Evolutionary conservation across 2,329 filamentous ascomycete genomes (phyloP).

Genomic region (Phialophora macrospora): DNA sequence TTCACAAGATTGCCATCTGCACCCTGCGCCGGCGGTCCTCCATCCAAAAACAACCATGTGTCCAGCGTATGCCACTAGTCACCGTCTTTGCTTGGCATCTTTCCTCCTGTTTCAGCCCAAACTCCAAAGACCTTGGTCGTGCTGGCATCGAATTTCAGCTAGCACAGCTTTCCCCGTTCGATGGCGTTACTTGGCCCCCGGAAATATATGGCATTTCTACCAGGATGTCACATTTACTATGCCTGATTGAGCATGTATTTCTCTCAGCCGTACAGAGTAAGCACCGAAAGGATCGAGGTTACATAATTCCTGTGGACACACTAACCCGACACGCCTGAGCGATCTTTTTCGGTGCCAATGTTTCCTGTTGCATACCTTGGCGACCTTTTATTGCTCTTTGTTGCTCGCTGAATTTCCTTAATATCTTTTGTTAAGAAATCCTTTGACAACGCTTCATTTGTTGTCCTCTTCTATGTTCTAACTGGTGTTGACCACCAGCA

Average conservation of each 20-base stretch:
- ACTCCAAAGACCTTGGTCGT: constrained; percentile 7
- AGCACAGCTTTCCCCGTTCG: neutral
- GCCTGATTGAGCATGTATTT: constrained; percentile 5
- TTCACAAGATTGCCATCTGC: constrained; percentile 3
- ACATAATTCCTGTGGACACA: neutral
- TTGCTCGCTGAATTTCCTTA: neutral
- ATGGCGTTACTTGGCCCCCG: constrained; percentile 15
- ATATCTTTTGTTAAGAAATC: neutral
- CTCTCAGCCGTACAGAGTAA: constrained; percentile 15
- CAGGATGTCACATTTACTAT: constrained; percentile 7
- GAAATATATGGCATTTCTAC: neutral
- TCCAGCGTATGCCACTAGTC: neutral
- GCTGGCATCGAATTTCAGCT: constrained; percentile 1
- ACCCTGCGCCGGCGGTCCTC: neutral
- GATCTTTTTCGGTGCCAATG: neutral
- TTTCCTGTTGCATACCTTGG: neutral
- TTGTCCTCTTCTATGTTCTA: constrained; percentile 2
- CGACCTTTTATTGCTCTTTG: constrained; percentile 5
- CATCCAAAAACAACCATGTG: neutral
- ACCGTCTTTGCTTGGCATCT: too few species aligned
- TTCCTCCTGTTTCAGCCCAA: constrained; percentile 14
- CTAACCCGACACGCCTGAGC: neutral
- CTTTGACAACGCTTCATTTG: neutral
- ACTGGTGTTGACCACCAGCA: constrained; percentile 10
- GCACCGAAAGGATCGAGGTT: constrained; percentile 10